Conservation (phyloP, 257 asterid species). For the Solanum dulcamara region DNA sequence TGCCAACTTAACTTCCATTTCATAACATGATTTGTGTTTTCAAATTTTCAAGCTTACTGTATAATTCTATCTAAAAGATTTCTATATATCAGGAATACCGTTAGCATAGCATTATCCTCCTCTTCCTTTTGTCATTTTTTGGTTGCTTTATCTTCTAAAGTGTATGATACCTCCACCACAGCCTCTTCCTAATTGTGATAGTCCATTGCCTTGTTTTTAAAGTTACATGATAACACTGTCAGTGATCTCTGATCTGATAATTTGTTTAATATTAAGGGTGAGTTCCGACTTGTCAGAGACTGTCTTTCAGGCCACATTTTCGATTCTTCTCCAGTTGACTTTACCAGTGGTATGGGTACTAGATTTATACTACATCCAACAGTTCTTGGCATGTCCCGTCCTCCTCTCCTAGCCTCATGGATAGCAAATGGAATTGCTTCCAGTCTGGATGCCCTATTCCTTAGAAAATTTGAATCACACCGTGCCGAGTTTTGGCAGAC, state of each 20-base stretch:
- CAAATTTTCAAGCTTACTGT: background rate
- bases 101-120: background rate
- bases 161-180: background rate
- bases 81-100: too few relatives aligned
- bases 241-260: background rate
- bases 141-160: background rate
- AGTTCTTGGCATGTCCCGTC: slow-evolving; percentile 50
- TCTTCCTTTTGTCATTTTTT: background rate
- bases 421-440: slow-evolving; percentile 60
- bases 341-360: slow-evolving; percentile 65
- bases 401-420: slow-evolving; percentile 71
- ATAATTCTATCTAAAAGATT: background rate
- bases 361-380: slow-evolving; percentile 75
- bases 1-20: background rate
- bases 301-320: slow-evolving; percentile 76
- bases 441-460: slow-evolving; percentile 73
- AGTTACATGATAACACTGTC: background rate
- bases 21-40: background rate
- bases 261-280: slow-evolving; percentile 37
- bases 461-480: slow-evolving; percentile 61
- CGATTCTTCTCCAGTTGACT: slow-evolving; percentile 89
- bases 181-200: background rate
- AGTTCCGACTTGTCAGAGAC: slow-evolving; percentile 59
- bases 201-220: background rate
- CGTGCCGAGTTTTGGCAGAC: slow-evolving; percentile 98